phyloP scores from a whole-genome alignment of 129 eudicot genomes.

The Flaveria bidentis region DNA sequence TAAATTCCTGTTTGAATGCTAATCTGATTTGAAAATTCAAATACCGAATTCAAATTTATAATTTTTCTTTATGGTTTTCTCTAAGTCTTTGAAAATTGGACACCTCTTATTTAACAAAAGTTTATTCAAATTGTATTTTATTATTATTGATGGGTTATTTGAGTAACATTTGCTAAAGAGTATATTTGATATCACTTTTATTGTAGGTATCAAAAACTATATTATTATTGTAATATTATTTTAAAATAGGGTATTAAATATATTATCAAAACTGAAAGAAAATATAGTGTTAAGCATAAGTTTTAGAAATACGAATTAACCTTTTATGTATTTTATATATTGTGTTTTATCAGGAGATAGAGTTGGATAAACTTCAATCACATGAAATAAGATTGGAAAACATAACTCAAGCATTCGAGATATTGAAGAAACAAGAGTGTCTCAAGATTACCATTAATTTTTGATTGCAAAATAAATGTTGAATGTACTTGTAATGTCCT shows the following conservation, averaged over 20 bases:
- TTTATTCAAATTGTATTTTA: too few relatives aligned
- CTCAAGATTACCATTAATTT: slow-evolving; percentile 33
- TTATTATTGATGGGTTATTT: too few relatives aligned
- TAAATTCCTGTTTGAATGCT: too few relatives aligned
- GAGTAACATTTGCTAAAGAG: too few relatives aligned
- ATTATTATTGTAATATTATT: not conserved
- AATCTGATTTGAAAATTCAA: too few relatives aligned
- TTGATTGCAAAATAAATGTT: not conserved
- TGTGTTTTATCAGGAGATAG: slow-evolving; percentile 39
- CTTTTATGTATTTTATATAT: not conserved
- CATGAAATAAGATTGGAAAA: slow-evolving; percentile 48
- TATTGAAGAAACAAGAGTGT: slow-evolving; percentile 43
- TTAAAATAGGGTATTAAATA: too few relatives aligned
- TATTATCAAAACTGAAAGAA: not conserved
- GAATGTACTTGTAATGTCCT: not conserved
- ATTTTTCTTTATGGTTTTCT: too few relatives aligned
- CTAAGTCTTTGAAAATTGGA: too few relatives aligned
- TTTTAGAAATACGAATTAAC: not conserved
- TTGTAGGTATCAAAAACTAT: too few relatives aligned
- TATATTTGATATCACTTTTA: too few relatives aligned
- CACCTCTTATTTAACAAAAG: too few relatives aligned
- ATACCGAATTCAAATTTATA: too few relatives aligned
- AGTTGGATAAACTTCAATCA: slow-evolving; percentile 43
- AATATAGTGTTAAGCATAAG: not conserved
- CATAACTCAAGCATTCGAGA: slow-evolving; percentile 44